Conservation (phyloP, 2,329 filamentous ascomycete species). For the Aspergillus bombycis region DNA sequence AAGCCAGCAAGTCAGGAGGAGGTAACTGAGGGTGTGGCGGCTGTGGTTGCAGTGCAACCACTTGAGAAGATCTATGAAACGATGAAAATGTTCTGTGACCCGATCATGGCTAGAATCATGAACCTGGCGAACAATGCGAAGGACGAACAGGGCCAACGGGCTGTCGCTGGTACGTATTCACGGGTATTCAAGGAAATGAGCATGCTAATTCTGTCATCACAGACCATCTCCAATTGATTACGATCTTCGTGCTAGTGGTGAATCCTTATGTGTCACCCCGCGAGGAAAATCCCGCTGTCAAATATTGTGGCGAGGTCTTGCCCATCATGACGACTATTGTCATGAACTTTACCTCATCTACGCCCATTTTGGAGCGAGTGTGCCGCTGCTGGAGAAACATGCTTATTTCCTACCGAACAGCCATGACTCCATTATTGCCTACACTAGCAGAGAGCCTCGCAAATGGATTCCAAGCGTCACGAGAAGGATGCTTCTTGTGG, state of each 20-base stretch:
- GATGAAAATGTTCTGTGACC: constrained; percentile 91
- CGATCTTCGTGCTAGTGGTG: constrained; percentile 79
- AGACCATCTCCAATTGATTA: constrained; percentile 91
- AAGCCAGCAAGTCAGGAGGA: constrained; percentile 90
- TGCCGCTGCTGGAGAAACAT: constrained; percentile 97
- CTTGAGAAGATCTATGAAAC: constrained; percentile 77
- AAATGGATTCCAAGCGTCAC: constrained; percentile 78
- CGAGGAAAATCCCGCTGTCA: constrained; percentile 85
- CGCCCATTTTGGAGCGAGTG: constrained; percentile 88
- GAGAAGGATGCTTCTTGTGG: constrained; percentile 98
- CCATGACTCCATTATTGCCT: constrained; percentile 81
- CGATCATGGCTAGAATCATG: constrained; percentile 83
- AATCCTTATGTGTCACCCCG: constrained; percentile 73
- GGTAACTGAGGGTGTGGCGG: constrained; percentile 92
- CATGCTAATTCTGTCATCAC: constrained; percentile 18
- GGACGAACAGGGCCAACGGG: constrained; percentile 80
- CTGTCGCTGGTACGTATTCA: constrained; percentile 69
- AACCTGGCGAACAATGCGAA: constrained; percentile 81
- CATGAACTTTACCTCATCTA: constrained; percentile 82
- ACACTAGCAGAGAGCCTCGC: constrained; percentile 87
- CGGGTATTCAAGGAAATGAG: neutral
- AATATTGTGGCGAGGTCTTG: constrained; percentile 95
- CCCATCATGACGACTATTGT: constrained; percentile 83
- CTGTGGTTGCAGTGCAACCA: constrained; percentile 85
- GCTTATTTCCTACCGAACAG: constrained; percentile 91